Base-by-base conservation (phyloP, 208 protist genomes). In the Crithidia mellificae region DNA sequence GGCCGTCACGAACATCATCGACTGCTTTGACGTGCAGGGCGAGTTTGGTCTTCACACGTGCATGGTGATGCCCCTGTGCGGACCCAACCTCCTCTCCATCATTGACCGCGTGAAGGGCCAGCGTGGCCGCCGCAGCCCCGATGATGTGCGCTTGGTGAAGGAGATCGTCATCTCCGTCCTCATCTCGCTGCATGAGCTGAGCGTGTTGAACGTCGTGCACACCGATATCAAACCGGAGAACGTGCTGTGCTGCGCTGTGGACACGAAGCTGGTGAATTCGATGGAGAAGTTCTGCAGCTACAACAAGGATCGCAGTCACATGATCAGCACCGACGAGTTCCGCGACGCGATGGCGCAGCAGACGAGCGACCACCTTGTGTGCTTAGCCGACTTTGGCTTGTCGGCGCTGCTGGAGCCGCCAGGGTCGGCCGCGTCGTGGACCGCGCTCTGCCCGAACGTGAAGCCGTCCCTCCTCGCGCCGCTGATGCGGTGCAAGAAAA, bases 201-300 rank as follows among this genome's bases (percentile, higher is more conserved):
- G 91, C 53, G 51, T 68, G 36, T 49, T 89, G 29, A 81, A 94
- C 66, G 78, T 97, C 22, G 78, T 97, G 52, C 93, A 97, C 81
- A 96, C 93, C 14, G 93, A 97, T 74, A 88, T 97, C 49, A 97
- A 97, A 63, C 92, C 92, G 7, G 92, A 96, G 74, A 97, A 96
- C 61, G 78, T 96, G 49, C 76, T 97, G 52, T 92, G 74, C 68
- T 80, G 75, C 36, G 65, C 72, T 15, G 80, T 87, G 38, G 88
- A 94, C 68, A 80, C 75, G 25, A 84, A 78, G 61, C 73, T 96
- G 52, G 36, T 90, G 22, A 41, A 38, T 5, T 61, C 74, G 38
- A 94, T 96, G 78, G 78, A 88, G 63, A 69, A 63, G 38, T 94
- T 94, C 68, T 90, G 77, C 57, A 63, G 50, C 55, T 74, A 62